These are phyloP conservation scores for Neurospora sp. DNA, from an alignment of 495 filamentous ascomycete species.

Conservation along the genomic window DNA sequence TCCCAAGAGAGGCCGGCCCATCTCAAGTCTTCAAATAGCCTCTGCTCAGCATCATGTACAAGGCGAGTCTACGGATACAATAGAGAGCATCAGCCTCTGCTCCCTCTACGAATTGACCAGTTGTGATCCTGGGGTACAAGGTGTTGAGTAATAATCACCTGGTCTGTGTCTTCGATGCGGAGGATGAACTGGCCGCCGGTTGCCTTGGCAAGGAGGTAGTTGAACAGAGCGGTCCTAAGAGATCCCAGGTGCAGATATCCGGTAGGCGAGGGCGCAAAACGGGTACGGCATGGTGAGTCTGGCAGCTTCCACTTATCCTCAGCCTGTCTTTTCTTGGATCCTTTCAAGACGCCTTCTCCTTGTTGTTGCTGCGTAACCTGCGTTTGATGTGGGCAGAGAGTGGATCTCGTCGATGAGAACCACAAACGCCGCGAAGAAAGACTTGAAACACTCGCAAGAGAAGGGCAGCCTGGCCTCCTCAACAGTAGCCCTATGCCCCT, in stretches of 20 bases:
- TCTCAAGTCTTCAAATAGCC: slow-evolving; percentile 63
- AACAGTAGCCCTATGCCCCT: neutral
- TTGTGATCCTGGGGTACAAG: neutral
- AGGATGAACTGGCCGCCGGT: slow-evolving; percentile 91
- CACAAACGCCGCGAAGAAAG: neutral
- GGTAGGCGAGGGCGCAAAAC: slow-evolving; percentile 93
- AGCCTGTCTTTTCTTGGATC: neutral
- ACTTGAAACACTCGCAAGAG: neutral
- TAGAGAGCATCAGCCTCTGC: slow-evolving; percentile 6
- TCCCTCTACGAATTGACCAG: neutral
- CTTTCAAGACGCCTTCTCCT: neutral
- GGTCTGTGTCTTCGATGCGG: slow-evolving; percentile 91
- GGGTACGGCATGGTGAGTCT: slow-evolving; percentile 64
- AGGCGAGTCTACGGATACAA: slow-evolving; percentile 19
- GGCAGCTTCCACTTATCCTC: slow-evolving; percentile 31
- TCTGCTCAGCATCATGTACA: slow-evolving; percentile 65
- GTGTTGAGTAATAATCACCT: slow-evolving; percentile 39
- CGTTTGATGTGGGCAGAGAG: neutral
- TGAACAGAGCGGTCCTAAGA: slow-evolving; percentile 83
- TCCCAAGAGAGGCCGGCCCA: slow-evolving; percentile 94
- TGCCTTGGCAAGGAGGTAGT: slow-evolving; percentile 75
- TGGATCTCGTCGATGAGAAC: neutral
- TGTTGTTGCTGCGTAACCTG: neutral
- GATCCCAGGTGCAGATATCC: slow-evolving; percentile 89
- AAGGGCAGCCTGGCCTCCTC: neutral